phyloP scores from a whole-genome alignment of 441 rosid genomes.

The Brassica balearica region DNA sequence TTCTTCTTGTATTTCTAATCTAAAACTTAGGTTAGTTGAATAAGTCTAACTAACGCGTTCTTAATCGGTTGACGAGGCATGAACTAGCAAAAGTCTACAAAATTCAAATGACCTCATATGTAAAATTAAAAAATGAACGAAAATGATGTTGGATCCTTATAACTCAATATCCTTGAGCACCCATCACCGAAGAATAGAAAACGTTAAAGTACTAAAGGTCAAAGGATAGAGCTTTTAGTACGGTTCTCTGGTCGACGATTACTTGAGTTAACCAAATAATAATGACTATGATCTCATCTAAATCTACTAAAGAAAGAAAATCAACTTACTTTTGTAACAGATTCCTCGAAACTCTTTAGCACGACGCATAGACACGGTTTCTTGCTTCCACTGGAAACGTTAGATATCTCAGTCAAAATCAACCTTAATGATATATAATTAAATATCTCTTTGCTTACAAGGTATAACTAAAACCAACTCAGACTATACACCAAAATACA shows the following conservation, averaged over 20 bases:
- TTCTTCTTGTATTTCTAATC: not conserved
- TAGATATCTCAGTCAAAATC: not conserved
- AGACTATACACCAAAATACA: not conserved
- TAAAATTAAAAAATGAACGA: not conserved
- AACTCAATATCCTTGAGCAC: not conserved
- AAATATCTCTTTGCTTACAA: not conserved
- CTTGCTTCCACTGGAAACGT: not conserved
- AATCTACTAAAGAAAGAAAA: not conserved
- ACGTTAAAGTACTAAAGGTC: not conserved
- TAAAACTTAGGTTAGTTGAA: not conserved
- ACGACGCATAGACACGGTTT: not conserved
- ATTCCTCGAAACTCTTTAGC: not conserved
- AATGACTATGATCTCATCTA: not conserved
- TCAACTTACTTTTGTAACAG: not conserved
- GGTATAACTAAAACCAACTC: constrained; percentile 4
- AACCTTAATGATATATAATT: not conserved
- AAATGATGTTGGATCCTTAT: not conserved
- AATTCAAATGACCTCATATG: not conserved
- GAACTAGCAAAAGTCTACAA: constrained; percentile 1
- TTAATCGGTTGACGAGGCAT: not conserved
- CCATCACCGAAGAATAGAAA: not conserved
- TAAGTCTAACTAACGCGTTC: not conserved
- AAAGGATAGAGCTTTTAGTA: not conserved
- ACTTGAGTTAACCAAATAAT: constrained; percentile 3
- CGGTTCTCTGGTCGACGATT: not conserved